Conservation (phyloP, 139 green algal genomes). For the Volvox reticuliferus region DNA sequence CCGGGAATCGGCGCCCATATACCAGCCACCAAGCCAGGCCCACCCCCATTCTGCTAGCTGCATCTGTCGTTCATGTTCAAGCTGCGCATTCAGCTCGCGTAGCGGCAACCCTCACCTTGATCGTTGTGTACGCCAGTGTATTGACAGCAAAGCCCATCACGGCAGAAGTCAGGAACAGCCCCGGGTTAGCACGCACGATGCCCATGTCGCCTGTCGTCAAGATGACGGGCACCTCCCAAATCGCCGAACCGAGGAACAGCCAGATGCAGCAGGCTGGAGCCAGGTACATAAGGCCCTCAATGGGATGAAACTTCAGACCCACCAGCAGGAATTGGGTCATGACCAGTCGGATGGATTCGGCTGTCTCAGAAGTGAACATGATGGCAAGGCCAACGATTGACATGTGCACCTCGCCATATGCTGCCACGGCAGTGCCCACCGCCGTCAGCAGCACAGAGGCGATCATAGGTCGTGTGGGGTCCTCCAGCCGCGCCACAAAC, state of each 20-base stretch:
- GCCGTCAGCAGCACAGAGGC: constrained; percentile 63
- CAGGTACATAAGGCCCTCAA: constrained; percentile 92
- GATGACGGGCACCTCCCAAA: constrained; percentile 73
- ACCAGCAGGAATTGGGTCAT: constrained; percentile 89
- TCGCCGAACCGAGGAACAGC: constrained; percentile 71
- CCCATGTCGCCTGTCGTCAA: constrained; percentile 47
- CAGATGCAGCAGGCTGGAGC: constrained; percentile 87
- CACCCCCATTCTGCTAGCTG: too few species aligned
- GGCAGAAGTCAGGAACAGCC: constrained; percentile 75
- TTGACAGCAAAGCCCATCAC: constrained; percentile 92
- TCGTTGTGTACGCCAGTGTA: constrained; percentile 86
- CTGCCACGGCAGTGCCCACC: constrained; percentile 80
- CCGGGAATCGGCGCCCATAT: too few species aligned
- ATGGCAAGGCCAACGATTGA: constrained; percentile 72
- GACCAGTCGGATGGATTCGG: constrained; percentile 85
- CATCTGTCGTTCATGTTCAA: too few species aligned
- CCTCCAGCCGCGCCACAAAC: constrained; percentile 82
- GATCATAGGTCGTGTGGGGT: constrained; percentile 72
- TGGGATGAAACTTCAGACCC: constrained; percentile 90
- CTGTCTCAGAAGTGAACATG: constrained; percentile 84
- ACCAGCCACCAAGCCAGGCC: too few species aligned
- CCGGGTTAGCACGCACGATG: constrained; percentile 50
- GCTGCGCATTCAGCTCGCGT: too few species aligned
- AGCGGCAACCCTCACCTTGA: constrained; percentile 69
- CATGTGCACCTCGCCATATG: constrained; percentile 81